These are phyloP conservation scores for Pulicaria dysenterica DNA, from an alignment of 129 eudicot genomes.

Conservation along the genomic window DNA sequence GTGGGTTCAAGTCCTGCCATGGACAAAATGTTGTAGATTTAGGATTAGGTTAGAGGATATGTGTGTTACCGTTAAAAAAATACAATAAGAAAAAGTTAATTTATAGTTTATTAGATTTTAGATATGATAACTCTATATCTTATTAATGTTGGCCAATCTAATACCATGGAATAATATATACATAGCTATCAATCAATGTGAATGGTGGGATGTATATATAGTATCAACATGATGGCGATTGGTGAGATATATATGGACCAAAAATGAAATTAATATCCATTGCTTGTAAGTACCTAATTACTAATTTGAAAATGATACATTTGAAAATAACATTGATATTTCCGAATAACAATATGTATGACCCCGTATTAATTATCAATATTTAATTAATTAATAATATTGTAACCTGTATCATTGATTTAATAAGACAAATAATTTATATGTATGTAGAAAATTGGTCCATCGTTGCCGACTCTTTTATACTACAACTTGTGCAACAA, in stretches of 20 bases:
- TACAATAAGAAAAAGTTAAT: too few species aligned
- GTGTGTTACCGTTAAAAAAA: too few species aligned
- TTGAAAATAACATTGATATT: conserved; percentile 40
- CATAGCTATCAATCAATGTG: too few species aligned
- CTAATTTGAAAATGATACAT: conserved; percentile 25
- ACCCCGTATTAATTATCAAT: neutral
- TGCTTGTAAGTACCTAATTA: conserved; percentile 24
- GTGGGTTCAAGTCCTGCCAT: too few species aligned
- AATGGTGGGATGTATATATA: conserved; percentile 4
- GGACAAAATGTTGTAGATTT: too few species aligned
- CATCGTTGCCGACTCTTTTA: neutral
- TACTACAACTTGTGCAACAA: neutral
- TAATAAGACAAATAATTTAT: neutral
- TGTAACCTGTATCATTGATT: neutral
- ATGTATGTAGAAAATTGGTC: neutral
- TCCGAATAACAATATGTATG: conserved; percentile 14
- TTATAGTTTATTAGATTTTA: too few species aligned
- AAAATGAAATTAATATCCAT: conserved; percentile 13
- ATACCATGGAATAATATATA: too few species aligned
- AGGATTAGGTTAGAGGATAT: too few species aligned
- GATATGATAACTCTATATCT: too few species aligned
- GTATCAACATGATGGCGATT: conserved; percentile 22
- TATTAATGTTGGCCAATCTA: too few species aligned
- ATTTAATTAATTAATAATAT: conserved; percentile 8
- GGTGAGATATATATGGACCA: conserved; percentile 19